Evolutionary conservation across 2,329 filamentous ascomycete genomes (phyloP).

Genomic region (Cytospora piceicola): DNA sequence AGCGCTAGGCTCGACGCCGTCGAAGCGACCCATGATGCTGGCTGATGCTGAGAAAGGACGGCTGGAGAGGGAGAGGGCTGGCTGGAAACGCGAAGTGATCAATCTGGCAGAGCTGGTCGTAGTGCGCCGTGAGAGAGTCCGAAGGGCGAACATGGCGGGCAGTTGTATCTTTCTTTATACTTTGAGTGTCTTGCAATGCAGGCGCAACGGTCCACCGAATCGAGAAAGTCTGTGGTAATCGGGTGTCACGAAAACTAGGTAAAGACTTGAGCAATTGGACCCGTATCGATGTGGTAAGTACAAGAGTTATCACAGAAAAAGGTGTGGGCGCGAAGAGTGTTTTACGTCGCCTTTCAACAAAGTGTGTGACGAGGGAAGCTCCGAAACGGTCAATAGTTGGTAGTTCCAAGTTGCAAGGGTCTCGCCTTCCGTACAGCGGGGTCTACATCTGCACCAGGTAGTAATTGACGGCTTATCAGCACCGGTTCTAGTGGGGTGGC

Average conservation of each 20-base stretch:
- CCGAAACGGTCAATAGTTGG: constrained; percentile 1
- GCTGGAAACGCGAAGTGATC: constrained; percentile 26
- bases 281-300: constrained; percentile 25
- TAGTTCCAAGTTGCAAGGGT: constrained; percentile 5
- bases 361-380: constrained; percentile 23
- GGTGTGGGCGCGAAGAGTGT: constrained; percentile 9
- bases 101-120: constrained; percentile 22
- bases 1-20: constrained; percentile 50
- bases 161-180: constrained; percentile 18
- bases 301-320: constrained; percentile 17
- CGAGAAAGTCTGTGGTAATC: neutral
- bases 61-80: constrained; percentile 28
- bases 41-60: constrained; percentile 35
- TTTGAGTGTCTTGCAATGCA: constrained; percentile 5
- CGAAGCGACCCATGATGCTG: constrained; percentile 31
- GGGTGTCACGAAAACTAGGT: constrained; percentile 24
- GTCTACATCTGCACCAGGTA: neutral
- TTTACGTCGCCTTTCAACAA: constrained; percentile 22
- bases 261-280: constrained; percentile 28
- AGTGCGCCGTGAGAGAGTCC: constrained; percentile 27
- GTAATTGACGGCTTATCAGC: constrained; percentile 29
- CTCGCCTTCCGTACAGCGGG: constrained; percentile 18
- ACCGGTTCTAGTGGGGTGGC: constrained; percentile 16
- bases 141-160: constrained; percentile 30
- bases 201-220: neutral